Percentiles rank a stretch among this genome's conserved stretches.
Conservation (phyloP, 495 filamentous ascomycete genomes). For the Chaetomium tenue region DNA sequence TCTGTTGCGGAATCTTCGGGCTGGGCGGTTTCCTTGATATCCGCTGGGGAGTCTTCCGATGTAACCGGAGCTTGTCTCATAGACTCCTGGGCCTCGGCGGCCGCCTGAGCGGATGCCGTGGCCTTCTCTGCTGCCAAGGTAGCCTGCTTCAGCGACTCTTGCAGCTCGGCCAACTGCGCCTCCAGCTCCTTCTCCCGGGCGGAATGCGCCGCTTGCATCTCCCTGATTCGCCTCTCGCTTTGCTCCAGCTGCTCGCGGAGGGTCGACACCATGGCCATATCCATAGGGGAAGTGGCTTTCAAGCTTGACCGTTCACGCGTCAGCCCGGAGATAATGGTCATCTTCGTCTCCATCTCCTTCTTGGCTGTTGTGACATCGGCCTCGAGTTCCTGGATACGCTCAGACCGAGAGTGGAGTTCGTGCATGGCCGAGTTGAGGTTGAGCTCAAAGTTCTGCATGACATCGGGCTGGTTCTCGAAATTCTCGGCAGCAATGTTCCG, state of each 20-base stretch:
- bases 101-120: constrained; percentile 24
- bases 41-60: too few relatives aligned
- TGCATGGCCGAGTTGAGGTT: constrained; percentile 92
- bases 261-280: constrained; percentile 85
- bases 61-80: constrained; percentile 44
- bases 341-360: constrained; percentile 95
- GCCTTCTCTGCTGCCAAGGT: constrained; percentile 6
- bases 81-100: constrained; percentile 58
- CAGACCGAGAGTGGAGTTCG: constrained; percentile 80
- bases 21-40: too few relatives aligned
- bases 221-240: constrained; percentile 74
- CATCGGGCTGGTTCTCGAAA: constrained; percentile 76
- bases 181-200: constrained; percentile 70
- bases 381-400: constrained; percentile 85
- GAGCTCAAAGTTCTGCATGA: constrained; percentile 87
- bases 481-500: constrained; percentile 83
- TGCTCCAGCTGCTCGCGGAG: constrained; percentile 84
- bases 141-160: constrained; percentile 52
- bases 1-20: too few relatives aligned
- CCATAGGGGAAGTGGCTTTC: constrained; percentile 75
- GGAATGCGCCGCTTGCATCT: constrained; percentile 69
- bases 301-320: constrained; percentile 88
- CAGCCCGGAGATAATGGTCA: constrained; percentile 88
- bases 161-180: constrained; percentile 65
- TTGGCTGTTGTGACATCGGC: constrained; percentile 77